Evolutionary conservation across 805 yeast genomes (phyloP), one percentile per base, ranked within the genome.

Genomic region (Wickerhamiella allomyrinae): DNA sequence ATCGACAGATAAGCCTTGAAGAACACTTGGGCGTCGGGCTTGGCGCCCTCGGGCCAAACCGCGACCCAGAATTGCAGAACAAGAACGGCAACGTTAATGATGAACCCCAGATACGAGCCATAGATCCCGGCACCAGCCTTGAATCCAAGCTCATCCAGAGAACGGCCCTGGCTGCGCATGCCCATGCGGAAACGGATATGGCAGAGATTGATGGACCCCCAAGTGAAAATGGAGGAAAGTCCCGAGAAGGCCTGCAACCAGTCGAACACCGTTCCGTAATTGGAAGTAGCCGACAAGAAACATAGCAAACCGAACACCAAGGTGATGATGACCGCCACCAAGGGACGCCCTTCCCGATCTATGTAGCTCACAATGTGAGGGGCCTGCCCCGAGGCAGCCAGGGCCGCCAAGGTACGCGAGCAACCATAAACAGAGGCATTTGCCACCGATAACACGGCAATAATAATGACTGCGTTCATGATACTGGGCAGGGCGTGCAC

Each of bases 31-130:
- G 68, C 69, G 41, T 51, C 49, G 19, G 68, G 61, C 2, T 42
- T 21, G 14, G 33, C 57, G 19, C 66, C 74, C 8, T 20, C 53
- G 47, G 81, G 82, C 66, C 62, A 76, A 34, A 74, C 58, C 21
- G 80, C 79, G 45, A 74, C 66, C 77, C 80, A 78, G 63, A 77
- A 76, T 61, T 77, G 81, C 17, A 79, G 79, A 42, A 68, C 60
- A 47, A 78, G 61, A 49, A 78, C 73, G 39, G 74, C 51, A 19
- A 67, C 22, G 55, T 73, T 73, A 54, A 78, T 58, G 19, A 58
- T 42, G 13, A 69, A 54, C 43, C 83, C 83, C 57, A 68, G 73
- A 44, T 53, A 57, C 0, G 85, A 76, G 41, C 85, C 85, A 49
- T 54, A 59, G 22, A 72, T 57, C 54, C 86, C 86, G 40, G 68